Base-by-base conservation (phyloP, 108 stramenopile species). In the Cyclostephanos tholiformis region DNA sequence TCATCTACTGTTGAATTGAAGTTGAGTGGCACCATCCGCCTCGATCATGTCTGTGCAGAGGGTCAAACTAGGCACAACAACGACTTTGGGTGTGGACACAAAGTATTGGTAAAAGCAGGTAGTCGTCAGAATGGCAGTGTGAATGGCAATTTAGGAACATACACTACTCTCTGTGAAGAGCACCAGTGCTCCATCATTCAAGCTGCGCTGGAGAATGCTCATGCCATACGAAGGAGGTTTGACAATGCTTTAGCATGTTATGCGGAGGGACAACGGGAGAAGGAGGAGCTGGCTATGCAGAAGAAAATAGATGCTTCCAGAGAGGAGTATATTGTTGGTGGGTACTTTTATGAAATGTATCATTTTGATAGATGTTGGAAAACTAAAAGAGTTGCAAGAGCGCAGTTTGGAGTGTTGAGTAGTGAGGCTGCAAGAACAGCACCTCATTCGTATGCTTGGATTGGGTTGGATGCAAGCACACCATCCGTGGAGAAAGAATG, bases 261-360 rank as follows among this genome's bases (percentile, higher is more conserved):
- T 13, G 13, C 7, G 3, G 46, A 13, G 13, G 71, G 59, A 16
- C 12, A 25, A 20, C 60, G 20, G 13, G 29, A 30, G n/a, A 72
- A 58, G 32, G 57, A 62, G 48, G 57, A 72, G 20, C 17, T 51
- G 17, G 50, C 50, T 20, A 51, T 51, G 60, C 6, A 72, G 39
- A 61, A 44, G 48, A 72, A 63, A 49, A 12, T 44, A 29, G 71
- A 46, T 25, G 26, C 11, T 35, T 9, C 39, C 23, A 10, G 19
- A 4, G 73, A 74, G 46, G 19, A 52, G 7, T 74, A 44, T n/a
- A 67, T 74, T 66, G 73, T 57, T 26, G 64, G 58, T n/a, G n/a
- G n/a, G n/a, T n/a, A n/a, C n/a, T n/a, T n/a, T n/a, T n/a, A n/a
- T n/a, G n/a, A n/a, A n/a, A 38, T 46, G 53, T 67, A 66, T 48